Percentiles rank a stretch among this genome's conserved stretches.
These are phyloP conservation scores for Albizia julibrissin DNA, from an alignment of 306 rosid species.

Conservation along the genomic window DNA sequence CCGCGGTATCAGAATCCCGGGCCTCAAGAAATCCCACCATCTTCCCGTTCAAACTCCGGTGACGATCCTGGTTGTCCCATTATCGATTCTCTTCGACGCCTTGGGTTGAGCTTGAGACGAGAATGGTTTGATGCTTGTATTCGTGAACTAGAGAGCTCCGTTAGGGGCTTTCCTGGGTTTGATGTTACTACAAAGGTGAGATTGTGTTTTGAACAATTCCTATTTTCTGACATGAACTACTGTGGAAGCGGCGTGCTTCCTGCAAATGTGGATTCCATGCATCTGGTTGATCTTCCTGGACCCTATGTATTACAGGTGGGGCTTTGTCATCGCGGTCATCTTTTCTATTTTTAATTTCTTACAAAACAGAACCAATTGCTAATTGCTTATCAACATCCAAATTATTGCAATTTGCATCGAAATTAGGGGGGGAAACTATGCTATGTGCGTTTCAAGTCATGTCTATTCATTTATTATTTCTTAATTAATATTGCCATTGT, in stretches of 20 bases:
- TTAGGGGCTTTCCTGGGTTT: constrained; percentile 46
- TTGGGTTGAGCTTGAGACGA: constrained; percentile 58
- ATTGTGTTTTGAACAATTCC: constrained; percentile 73
- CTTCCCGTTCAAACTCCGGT: neutral
- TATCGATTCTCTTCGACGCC: constrained; percentile 50
- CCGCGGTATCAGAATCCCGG: constrained; percentile 28
- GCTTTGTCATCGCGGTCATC: neutral
- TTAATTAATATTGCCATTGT: neutral
- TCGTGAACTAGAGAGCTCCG: constrained; percentile 45
- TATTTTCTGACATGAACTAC: constrained; percentile 67
- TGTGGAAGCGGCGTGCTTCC: constrained; percentile 75
- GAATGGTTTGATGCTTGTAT: constrained; percentile 66
- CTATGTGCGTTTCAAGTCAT: neutral
- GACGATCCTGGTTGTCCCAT: constrained; percentile 49
- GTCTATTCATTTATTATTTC: neutral
- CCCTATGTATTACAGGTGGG: constrained; percentile 82
- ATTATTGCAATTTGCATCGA: neutral
- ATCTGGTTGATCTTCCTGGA: constrained; percentile 71
- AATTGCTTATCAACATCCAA: neutral
- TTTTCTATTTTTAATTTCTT: neutral
- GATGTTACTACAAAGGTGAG: constrained; percentile 59
- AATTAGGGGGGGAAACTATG: neutral
- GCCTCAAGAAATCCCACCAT: constrained; percentile 20
- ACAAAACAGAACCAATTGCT: neutral
- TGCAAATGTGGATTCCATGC: constrained; percentile 66